Evolutionary conservation across 2,329 filamentous ascomycete genomes (phyloP), one percentile per base, ranked within the genome.

Genomic region (Xylariaceae sp.): DNA sequence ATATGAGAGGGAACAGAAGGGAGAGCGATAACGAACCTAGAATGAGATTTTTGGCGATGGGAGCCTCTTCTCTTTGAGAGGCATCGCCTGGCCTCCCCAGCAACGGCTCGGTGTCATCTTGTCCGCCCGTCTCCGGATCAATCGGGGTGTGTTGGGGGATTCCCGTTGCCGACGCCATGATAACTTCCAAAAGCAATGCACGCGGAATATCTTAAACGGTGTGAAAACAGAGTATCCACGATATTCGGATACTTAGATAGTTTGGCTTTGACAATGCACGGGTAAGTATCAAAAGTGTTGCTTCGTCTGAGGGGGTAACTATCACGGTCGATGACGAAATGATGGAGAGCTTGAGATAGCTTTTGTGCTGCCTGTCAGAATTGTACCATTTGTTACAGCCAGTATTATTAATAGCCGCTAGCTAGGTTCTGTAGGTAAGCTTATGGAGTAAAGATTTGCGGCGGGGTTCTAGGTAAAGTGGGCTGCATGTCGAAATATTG

Each of bases 1-100:
- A 41, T 45, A 19, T 19, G 39, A 40, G 34, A 16, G 39, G n/a
- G 21, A 42, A 32, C 23, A 36, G 21, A 25, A 44, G 32, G 23
- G 41, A 34, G 43, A 12, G 37, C 19, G 41, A 41, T 11, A 35
- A 47, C 73, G 54, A 72, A 92, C 90, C 90, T 29, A 86, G 77
- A 52, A 85, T 71, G 33, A 95, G 73, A 60, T 95, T 95, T 56
- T 75, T 73, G 50, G 79, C 71, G 42, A 94, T 74, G 20, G 80
- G 72, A 48, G 79, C 75, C 14, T 77, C 76, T 29, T 84, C 77
- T 47, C 71, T 70, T 70, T 94, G 88, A 39, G 80, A 78, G 8
- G 80, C 87, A 69, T 91, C 87, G 37, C 88, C 88, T 35, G 82
- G 75, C 40, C 75, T 72, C 42, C 85, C 86, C 23, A 92, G 72